These are phyloP conservation scores for Cytidiella melzeri DNA, from an alignment of 768 basidiomycete genomes.

Conservation along the genomic window DNA sequence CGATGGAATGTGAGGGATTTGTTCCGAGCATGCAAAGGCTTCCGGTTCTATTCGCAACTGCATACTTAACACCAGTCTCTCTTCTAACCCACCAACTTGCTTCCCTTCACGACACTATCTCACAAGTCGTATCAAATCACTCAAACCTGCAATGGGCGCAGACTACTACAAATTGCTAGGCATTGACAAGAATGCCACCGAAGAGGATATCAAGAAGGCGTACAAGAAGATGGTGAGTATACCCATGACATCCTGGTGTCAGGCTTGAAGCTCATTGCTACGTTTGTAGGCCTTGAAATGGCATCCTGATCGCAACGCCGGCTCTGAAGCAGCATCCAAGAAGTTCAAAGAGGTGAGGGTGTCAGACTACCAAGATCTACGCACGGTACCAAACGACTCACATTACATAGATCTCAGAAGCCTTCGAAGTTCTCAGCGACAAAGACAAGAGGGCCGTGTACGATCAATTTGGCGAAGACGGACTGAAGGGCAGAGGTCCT, in stretches of 20 bases:
- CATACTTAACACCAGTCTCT: constrained; percentile 11
- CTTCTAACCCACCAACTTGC: background rate
- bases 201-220: constrained; percentile 88
- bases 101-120: background rate
- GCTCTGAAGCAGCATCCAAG: constrained; percentile 77
- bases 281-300: constrained; percentile 71
- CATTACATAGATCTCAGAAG: constrained; percentile 74
- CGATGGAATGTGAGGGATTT: background rate
- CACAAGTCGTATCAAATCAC: background rate
- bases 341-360: constrained; percentile 85
- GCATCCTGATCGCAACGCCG: constrained; percentile 90
- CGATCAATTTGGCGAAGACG: constrained; percentile 94
- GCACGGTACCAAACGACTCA: constrained; percentile 2
- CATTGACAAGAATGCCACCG: constrained; percentile 61
- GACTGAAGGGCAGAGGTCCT: constrained; percentile 68
- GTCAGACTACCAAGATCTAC: background rate
- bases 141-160: constrained; percentile 51
- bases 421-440: constrained; percentile 92
- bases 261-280: background rate
- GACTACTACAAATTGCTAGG: constrained; percentile 90
- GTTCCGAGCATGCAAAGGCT: background rate
- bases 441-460: constrained; percentile 79
- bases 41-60: constrained; percentile 2
- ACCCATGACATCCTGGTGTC: background rate
- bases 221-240: constrained; percentile 84